Conservation (phyloP, 2,329 filamentous ascomycete genomes). For the Colletotrichum trifolii region DNA sequence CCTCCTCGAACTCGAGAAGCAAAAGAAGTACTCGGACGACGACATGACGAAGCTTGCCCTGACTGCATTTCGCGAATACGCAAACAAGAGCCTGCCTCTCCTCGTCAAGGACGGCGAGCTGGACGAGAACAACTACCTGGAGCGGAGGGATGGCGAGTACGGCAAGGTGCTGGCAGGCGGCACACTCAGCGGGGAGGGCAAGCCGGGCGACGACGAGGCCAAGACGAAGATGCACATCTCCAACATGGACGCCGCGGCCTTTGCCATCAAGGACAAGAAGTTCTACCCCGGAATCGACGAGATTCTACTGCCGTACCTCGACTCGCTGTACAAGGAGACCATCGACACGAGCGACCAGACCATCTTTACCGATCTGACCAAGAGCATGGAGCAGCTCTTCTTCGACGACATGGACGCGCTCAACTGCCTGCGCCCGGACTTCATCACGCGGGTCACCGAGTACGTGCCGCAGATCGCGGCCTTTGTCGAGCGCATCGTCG, state of each 20-base stretch:
- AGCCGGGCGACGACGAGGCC: constrained; percentile 80
- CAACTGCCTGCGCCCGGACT: constrained; percentile 85
- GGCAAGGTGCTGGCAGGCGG: constrained; percentile 65
- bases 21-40: constrained; percentile 68
- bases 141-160: constrained; percentile 63
- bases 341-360: constrained; percentile 71
- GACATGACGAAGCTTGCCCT: constrained; percentile 60
- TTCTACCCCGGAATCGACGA: constrained; percentile 69
- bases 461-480: constrained; percentile 88
- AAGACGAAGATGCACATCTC: constrained; percentile 92
- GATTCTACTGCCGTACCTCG: constrained; percentile 85
- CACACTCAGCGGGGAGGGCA: constrained; percentile 66
- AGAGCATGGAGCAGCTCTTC: constrained; percentile 88
- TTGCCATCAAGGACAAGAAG: constrained; percentile 58
- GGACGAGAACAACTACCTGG: constrained; percentile 61
- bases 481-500: constrained; percentile 84
- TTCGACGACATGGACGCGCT: constrained; percentile 87
- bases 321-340: constrained; percentile 72
- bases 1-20: constrained; percentile 80
- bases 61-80: constrained; percentile 66
- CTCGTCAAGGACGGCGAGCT: constrained; percentile 57
- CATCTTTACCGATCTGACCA: constrained; percentile 88
- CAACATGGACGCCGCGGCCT: constrained; percentile 64
- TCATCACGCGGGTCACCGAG: constrained; percentile 90
- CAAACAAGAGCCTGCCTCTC: constrained; percentile 64